Percentiles rank a stretch among this genome's conserved stretches.
Conservation (phyloP, 768 basidiomycete species). For the Mrakia frigida region DNA sequence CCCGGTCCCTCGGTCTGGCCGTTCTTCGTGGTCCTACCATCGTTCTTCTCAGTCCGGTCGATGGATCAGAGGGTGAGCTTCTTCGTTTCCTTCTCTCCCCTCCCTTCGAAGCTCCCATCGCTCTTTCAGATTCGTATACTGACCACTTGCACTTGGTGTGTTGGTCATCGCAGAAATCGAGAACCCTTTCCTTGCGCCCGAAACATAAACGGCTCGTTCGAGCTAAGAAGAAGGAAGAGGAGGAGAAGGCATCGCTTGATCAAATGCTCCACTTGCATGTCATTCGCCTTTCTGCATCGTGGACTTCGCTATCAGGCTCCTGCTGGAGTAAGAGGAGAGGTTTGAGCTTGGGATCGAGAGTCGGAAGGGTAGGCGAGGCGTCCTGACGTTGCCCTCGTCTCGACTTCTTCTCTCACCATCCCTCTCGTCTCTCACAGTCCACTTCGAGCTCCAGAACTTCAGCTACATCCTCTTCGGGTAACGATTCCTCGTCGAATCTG, state of each 20-base stretch:
- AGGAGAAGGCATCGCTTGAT: conserved; percentile 20
- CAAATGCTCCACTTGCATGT: background rate
- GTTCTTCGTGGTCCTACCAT: conserved; percentile 93
- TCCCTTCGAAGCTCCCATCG: background rate
- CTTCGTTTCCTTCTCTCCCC: background rate
- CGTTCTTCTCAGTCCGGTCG: conserved; percentile 86
- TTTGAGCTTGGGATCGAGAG: too few species aligned
- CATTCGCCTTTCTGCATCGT: background rate
- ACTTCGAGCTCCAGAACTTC: too few species aligned
- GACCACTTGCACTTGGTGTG: background rate
- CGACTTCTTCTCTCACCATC: too few species aligned
- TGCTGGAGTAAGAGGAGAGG: too few species aligned
- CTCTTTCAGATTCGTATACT: background rate
- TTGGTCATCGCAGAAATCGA: conserved; percentile 58
- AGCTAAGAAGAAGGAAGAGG: background rate
- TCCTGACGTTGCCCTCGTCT: too few species aligned
- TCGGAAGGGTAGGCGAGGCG: too few species aligned
- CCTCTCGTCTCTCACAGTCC: too few species aligned
- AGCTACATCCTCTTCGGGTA: too few species aligned
- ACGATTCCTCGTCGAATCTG: too few species aligned
- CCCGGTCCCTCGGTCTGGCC: conserved; percentile 62
- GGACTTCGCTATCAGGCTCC: too few species aligned
- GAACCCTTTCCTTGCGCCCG: conserved; percentile 62
- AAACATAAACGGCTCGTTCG: background rate
- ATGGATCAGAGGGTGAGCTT: conserved; percentile 65